Percentiles rank a stretch among this genome's conserved stretches.
These are phyloP conservation scores for Colletotrichum lupini DNA, from an alignment of 2,329 filamentous ascomycete species.

Conservation along the genomic window DNA sequence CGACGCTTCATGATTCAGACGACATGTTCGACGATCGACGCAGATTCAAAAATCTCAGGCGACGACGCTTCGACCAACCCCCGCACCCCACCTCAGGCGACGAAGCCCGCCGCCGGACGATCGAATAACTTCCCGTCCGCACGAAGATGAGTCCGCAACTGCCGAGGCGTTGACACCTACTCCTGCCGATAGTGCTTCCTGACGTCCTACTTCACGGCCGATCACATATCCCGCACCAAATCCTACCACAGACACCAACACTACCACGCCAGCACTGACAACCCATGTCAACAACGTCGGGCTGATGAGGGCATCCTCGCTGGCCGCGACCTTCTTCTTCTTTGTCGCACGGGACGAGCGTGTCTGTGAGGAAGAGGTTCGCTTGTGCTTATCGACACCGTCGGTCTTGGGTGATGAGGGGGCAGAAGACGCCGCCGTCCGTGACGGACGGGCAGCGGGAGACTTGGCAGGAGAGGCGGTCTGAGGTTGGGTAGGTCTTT, in stretches of 20 bases:
- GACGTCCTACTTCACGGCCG: slow-evolving; percentile 72
- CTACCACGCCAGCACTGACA: slow-evolving; percentile 74
- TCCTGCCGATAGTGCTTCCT: slow-evolving; percentile 63
- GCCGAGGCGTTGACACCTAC: slow-evolving; percentile 55
- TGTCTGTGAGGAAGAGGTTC: slow-evolving; percentile 48
- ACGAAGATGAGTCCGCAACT: slow-evolving; percentile 56
- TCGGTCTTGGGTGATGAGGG: slow-evolving; percentile 36
- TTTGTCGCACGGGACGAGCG: slow-evolving; percentile 60
- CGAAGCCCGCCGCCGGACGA: slow-evolving; percentile 62
- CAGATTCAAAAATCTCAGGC: slow-evolving; percentile 46
- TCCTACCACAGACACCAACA: slow-evolving; percentile 74
- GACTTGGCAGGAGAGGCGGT: slow-evolving; percentile 39
- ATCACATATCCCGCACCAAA: slow-evolving; percentile 78
- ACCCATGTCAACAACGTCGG: slow-evolving; percentile 74
- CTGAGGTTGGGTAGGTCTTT: slow-evolving; percentile 39
- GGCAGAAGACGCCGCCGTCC: slow-evolving; percentile 37
- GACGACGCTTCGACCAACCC: slow-evolving; percentile 61
- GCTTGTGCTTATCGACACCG: slow-evolving; percentile 60
- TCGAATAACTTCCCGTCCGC: slow-evolving; percentile 64
- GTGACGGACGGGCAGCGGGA: slow-evolving; percentile 41
- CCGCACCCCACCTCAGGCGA: slow-evolving; percentile 64
- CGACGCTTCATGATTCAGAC: slow-evolving; percentile 30
- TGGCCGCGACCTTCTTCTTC: slow-evolving; percentile 65
- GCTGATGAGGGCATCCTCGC: slow-evolving; percentile 58
- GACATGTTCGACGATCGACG: slow-evolving; percentile 3